phyloP scores from a whole-genome alignment of 2,329 filamentous ascomycete species.

The Westerdykella aurantiaca region DNA sequence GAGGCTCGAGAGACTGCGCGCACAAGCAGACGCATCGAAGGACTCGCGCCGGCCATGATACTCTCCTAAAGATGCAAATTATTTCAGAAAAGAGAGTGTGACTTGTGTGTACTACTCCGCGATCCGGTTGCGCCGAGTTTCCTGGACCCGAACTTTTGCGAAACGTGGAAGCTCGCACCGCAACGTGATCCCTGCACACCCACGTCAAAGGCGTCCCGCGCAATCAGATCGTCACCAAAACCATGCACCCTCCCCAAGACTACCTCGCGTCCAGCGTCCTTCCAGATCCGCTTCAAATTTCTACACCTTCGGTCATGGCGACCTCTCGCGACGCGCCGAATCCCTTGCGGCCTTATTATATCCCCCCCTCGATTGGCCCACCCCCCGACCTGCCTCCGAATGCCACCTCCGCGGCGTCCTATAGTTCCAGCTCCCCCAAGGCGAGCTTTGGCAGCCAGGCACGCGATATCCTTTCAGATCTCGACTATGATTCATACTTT shows the following conservation, averaged over 20 bases:
- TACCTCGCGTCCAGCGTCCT: too few relatives aligned
- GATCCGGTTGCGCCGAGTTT: too few relatives aligned
- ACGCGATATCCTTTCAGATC: constrained; percentile 78
- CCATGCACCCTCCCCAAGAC: too few relatives aligned
- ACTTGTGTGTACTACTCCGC: background rate
- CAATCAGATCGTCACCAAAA: too few relatives aligned
- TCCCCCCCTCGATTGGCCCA: constrained; percentile 61
- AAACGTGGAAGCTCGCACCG: too few relatives aligned
- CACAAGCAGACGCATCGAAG: constrained; percentile 4
- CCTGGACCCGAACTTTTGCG: too few relatives aligned
- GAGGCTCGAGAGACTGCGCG: constrained; percentile 6
- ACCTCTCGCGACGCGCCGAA: constrained; percentile 49
- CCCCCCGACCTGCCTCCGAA: constrained; percentile 42
- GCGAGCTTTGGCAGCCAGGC: constrained; percentile 58
- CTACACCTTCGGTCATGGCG: constrained; percentile 29
- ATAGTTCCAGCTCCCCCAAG: constrained; percentile 34
- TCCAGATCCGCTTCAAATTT: background rate
- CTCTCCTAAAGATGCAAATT: too few relatives aligned
- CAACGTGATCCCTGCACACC: too few relatives aligned
- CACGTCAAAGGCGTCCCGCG: too few relatives aligned
- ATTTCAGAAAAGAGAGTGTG: background rate
- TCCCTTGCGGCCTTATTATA: constrained; percentile 65
- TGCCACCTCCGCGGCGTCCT: constrained; percentile 19
- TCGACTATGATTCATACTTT: constrained; percentile 87
- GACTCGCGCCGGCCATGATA: constrained; percentile 6